These are phyloP conservation scores for Xerocomus brunneocitrinus DNA, from an alignment of 768 basidiomycete species.

Conservation along the genomic window DNA sequence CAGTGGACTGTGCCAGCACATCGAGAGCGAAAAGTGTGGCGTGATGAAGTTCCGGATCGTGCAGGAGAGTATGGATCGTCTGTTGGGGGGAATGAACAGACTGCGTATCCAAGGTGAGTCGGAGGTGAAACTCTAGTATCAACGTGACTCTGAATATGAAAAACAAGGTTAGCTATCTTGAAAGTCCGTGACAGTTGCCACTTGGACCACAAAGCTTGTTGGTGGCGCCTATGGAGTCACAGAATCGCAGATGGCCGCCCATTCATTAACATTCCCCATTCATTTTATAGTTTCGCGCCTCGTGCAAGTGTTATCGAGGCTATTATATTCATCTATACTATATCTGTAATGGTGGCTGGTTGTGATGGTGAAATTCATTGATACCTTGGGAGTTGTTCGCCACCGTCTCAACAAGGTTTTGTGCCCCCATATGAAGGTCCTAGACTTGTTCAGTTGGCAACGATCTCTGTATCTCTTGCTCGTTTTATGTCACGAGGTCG, in stretches of 20 bases:
- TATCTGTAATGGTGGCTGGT: background rate
- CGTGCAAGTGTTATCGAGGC: conserved; percentile 2
- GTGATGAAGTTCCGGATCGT: conserved; percentile 37
- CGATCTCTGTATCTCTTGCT: conserved; percentile 13
- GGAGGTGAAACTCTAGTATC: background rate
- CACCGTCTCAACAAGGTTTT: background rate
- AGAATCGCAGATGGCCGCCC: conserved; percentile 16
- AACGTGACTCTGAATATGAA: conserved; percentile 7
- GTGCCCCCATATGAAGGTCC: background rate
- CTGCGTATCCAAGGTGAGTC: conserved; percentile 15
- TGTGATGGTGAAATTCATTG: background rate
- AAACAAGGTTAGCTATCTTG: conserved; percentile 14
- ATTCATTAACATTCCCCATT: background rate
- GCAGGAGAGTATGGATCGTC: conserved; percentile 33
- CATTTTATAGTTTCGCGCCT: background rate
- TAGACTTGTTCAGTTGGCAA: conserved; percentile 1
- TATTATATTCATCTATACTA: background rate
- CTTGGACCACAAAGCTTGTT: conserved; percentile 5
- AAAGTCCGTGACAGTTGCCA: conserved; percentile 25
- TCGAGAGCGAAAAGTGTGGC: conserved; percentile 60
- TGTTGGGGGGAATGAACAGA: conserved; percentile 22
- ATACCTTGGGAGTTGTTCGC: background rate
- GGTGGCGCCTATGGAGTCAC: conserved; percentile 8
- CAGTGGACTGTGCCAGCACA: conserved; percentile 56
- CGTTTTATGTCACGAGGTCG: conserved; percentile 25